Evolutionary conservation across 2,329 filamentous ascomycete genomes (phyloP).

Genomic region (Xylariaceae sp.): DNA sequence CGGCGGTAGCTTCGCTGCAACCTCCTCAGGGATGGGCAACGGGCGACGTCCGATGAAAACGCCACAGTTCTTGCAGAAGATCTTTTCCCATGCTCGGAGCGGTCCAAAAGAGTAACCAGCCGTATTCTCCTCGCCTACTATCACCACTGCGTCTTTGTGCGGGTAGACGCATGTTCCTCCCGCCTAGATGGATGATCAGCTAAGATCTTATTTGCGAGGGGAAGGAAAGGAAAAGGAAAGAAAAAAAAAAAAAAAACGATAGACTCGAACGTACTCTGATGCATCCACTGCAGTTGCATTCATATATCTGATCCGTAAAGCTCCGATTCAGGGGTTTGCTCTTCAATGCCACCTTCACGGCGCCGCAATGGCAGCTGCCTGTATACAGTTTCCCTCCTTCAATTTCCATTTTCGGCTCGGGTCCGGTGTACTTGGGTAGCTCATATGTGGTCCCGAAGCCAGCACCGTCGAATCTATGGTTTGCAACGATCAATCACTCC

Average conservation of each 20-base stretch:
- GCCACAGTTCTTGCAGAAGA: neutral
- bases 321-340: slow-evolving; percentile 38
- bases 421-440: slow-evolving; percentile 34
- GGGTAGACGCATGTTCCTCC: neutral
- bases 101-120: slow-evolving; percentile 26
- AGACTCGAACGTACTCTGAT: slow-evolving; percentile 36
- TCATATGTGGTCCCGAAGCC: slow-evolving; percentile 29
- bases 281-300: slow-evolving; percentile 52
- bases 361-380: slow-evolving; percentile 51
- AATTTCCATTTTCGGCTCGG: slow-evolving; percentile 39
- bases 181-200: neutral
- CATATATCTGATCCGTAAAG: slow-evolving; percentile 33
- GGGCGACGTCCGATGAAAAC: slow-evolving; percentile 4
- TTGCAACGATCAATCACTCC: too few relatives aligned
- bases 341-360: slow-evolving; percentile 39
- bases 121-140: slow-evolving; percentile 24
- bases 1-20: slow-evolving; percentile 30
- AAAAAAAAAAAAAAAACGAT: neutral
- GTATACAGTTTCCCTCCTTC: slow-evolving; percentile 39
- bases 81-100: neutral
- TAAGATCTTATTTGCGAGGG: neutral
- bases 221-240: neutral
- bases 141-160: neutral
- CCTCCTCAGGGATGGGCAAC: slow-evolving; percentile 27
- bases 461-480: slow-evolving; percentile 33